These are phyloP conservation scores for Lycium barbarum DNA, from an alignment of 257 asterid genomes.

Conservation along the genomic window DNA sequence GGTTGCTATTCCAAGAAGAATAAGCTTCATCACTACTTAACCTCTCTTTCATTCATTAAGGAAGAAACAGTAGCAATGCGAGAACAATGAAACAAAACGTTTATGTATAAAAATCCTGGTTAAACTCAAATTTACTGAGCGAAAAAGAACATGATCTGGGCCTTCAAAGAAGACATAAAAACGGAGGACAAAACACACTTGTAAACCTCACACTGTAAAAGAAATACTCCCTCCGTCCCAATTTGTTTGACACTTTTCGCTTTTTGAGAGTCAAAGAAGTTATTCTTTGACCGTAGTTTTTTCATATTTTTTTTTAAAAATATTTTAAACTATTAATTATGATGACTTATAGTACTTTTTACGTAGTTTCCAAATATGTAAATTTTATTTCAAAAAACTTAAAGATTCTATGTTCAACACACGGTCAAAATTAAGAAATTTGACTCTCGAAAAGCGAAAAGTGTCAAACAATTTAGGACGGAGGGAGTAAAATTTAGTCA, in stretches of 20 bases:
- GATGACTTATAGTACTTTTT: too few species aligned
- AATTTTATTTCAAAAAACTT: too few species aligned
- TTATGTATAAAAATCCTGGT: background rate
- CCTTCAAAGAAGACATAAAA: background rate
- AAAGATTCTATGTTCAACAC: too few species aligned
- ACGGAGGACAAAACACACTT: slow-evolving; percentile 12
- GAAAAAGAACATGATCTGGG: background rate
- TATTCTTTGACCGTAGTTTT: too few species aligned
- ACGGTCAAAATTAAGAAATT: too few species aligned
- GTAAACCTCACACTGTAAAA: background rate
- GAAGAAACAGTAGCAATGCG: background rate
- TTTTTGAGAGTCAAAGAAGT: too few species aligned
- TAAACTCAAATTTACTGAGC: background rate
- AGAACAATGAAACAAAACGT: background rate
- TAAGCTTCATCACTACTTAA: slow-evolving; percentile 3
- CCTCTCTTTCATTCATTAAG: background rate
- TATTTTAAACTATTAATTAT: too few species aligned
- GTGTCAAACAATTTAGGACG: too few species aligned
- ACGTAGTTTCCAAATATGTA: too few species aligned
- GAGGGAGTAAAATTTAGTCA: background rate
- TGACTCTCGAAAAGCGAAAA: too few species aligned
- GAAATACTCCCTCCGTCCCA: background rate
- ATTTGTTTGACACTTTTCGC: too few species aligned
- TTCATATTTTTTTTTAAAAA: too few species aligned
- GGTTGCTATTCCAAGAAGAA: background rate